Base-by-base conservation (phyloP, 495 filamentous ascomycete genomes). In the Aspergillus ellipticus region DNA sequence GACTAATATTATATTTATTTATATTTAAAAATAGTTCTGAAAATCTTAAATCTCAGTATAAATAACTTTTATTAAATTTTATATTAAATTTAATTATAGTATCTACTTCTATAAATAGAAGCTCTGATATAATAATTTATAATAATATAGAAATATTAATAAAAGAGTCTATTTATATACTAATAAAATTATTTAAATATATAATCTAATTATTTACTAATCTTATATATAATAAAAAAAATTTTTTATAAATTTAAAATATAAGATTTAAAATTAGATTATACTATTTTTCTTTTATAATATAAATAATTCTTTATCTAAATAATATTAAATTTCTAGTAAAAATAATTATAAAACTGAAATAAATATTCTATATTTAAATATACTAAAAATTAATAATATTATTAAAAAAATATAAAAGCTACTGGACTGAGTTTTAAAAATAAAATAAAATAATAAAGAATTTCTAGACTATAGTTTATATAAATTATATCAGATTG, bases 111-210 rank as follows among this genome's bases (percentile, higher is more conserved):
- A 17, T 10, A 16, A 9, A 3, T 7, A 22, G 42, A 3, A 17
- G 39, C 1, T 42, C 52, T 3, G 41, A 54, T 11, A 47, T 54
- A 4, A 45, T 47, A 22, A 54, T 42, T 26, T 47, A 47, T 17
- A 37, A n/a, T 17, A 42, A 54, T 37, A 26, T 47, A 6, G 33
- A 46, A 9, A 15, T 21, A 0, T 17, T 22, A 16, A 19, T 54
- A 0, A 6, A 13, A 26, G 3, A 21, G 1, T 21, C 28, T 15
- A 15, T 54, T 3, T 54, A 54, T 16, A 21, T 10, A 2, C 52
- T 42, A 4, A 35, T 54, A 26, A 16, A 33, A 0, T 16, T 9
- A 6, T 45, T 54, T 24, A 42, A 47, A 6, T 10, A 3, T 6
- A 7, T 54, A 16, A 24, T 28, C 16, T 42, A 21, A 19, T 3